Conservation (phyloP, 2,329 filamentous ascomycete species). For the Diaporthe humulicola region DNA sequence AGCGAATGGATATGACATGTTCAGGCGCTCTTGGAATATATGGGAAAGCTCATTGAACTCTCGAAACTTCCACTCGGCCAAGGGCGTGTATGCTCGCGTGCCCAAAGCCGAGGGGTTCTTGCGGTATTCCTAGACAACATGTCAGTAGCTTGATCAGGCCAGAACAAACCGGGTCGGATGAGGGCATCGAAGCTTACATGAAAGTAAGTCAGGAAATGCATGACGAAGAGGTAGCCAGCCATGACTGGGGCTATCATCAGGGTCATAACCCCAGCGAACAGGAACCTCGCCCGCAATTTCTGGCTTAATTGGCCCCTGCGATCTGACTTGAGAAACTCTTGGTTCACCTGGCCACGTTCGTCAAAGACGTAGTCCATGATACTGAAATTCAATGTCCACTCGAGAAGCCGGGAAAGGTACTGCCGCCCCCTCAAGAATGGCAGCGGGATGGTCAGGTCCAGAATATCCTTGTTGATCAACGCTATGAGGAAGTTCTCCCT, state of each 20-base stretch:
- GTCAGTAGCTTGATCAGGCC: conserved; percentile 18
- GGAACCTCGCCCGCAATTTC: conserved; percentile 81
- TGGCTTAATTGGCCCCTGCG: conserved; percentile 84
- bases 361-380: conserved; percentile 97
- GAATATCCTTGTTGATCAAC: conserved; percentile 94
- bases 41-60: conserved; percentile 98
- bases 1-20: conserved; percentile 96
- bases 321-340: conserved; percentile 86
- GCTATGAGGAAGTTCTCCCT: conserved; percentile 98
- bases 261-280: conserved; percentile 88
- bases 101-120: conserved; percentile 90
- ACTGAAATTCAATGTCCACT: conserved; percentile 92
- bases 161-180: not conserved
- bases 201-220: conserved; percentile 96
- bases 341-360: conserved; percentile 86
- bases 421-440: conserved; percentile 85
- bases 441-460: conserved; percentile 87
- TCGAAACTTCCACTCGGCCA: conserved; percentile 97
- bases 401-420: conserved; percentile 88
- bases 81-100: conserved; percentile 90
- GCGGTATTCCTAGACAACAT: conserved; percentile 82
- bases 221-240: conserved; percentile 85
- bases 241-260: conserved; percentile 89
- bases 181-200: conserved; percentile 68
- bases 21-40: conserved; percentile 87